Percentiles rank a stretch among this genome's conserved stretches.
Evolutionary conservation across 108 stramenopile species (phyloP).

Genomic region (Cyclotella baltica): DNA sequence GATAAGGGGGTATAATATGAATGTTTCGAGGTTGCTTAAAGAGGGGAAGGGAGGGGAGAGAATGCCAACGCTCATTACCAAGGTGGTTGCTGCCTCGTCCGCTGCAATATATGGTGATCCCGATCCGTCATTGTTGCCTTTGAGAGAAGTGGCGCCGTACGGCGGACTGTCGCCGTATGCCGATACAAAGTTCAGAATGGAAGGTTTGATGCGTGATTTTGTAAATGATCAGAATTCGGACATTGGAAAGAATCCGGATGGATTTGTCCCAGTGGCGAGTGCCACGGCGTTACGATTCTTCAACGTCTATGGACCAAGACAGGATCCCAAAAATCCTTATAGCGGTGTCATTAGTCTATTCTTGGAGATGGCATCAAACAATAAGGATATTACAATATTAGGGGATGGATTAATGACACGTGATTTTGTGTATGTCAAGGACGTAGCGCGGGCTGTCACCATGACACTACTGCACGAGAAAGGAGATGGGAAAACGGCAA

Average conservation of each 20-base stretch:
- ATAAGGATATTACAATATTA: conserved; percentile 90
- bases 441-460: conserved; percentile 94
- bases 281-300: conserved; percentile 85
- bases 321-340: conserved; percentile 75
- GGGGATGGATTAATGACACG: conserved; percentile 96
- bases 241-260: conserved; percentile 19
- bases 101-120: conserved; percentile 58
- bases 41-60: neutral
- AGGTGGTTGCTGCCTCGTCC: conserved; percentile 50
- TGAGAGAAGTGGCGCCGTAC: conserved; percentile 62
- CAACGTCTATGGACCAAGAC: conserved; percentile 87
- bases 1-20: conserved; percentile 37
- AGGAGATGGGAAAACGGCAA: conserved; percentile 58
- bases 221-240: conserved; percentile 34
- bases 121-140: conserved; percentile 39
- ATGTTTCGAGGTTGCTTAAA: conserved; percentile 13
- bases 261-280: conserved; percentile 54
- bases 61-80: conserved; percentile 18
- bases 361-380: conserved; percentile 77
- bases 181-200: conserved; percentile 86
- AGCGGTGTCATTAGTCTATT: conserved; percentile 58
- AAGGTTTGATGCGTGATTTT: conserved; percentile 78
- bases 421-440: conserved; percentile 97
- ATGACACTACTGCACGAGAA: conserved; percentile 54
- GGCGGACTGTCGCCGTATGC: conserved; percentile 85